Base-by-base conservation (phyloP, 306 rosid species). In the Sesbania bispinosa region DNA sequence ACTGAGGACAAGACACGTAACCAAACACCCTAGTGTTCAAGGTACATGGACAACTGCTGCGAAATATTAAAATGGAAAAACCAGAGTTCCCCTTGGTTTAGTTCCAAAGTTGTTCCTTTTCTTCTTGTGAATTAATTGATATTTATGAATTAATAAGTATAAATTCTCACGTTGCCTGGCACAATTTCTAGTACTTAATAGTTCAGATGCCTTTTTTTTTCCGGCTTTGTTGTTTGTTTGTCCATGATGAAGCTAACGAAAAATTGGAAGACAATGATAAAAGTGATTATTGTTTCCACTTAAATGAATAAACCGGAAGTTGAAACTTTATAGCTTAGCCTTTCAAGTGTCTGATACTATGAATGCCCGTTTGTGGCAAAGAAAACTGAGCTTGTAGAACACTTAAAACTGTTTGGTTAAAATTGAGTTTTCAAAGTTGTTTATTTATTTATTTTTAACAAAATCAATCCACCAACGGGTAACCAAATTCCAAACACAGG, bases 11-110 rank as follows among this genome's bases (percentile, higher is more conserved):
- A 81, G 98, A 55, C 98, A 89, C 64, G 84, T 90, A 33, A 84
- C 94, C 54, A 87, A 87, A 74, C 90, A 83, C 55, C 97, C 97
- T 6, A 93, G 96, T 20, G 97, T 88, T 74, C 98, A 90, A 83
- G 97, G 98, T 60, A 93, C 97, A 68, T 93, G 96, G 98, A 87
- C 91, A 39, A 93, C 97, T n/a, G 86, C 73, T 26, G 62, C 81
- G 69, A 77, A 80, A 69, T 88, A 79, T 73, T 90, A 81, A 84
- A 63, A 71, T 18, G 29, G 58, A 13, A 20, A 55, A 69, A 59
- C 42, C 60, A 26, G 50, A 70, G 73, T 42, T 48, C 20, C 59
- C 48, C 29, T 39, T 77, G 67, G 65, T 23, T 38, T 58, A 7
- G 36, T 32, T 62, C 32, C 45, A 7, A 19, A 43, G 60, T 69